These are phyloP conservation scores for Globisporangium spiculum DNA, from an alignment of 352 stramenopile species.

Conservation along the genomic window DNA sequence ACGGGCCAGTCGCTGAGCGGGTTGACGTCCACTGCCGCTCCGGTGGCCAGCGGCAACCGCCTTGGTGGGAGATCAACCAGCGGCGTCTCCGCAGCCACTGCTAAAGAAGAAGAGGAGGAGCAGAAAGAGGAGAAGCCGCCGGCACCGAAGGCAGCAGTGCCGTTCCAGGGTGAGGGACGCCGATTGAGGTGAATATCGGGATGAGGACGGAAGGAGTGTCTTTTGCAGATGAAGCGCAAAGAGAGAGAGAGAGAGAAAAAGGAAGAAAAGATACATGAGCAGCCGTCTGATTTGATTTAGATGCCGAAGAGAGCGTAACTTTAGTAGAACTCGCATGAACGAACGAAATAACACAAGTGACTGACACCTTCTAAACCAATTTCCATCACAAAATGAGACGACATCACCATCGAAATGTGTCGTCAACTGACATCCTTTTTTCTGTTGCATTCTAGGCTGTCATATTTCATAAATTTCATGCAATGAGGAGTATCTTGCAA, in stretches of 20 bases:
- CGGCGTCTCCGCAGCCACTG: conserved; percentile 13
- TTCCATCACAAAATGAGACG: background rate
- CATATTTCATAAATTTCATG: no score
- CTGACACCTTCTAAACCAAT: background rate
- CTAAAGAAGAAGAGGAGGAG: conserved; percentile 42
- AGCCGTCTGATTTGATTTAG: conserved; percentile 1
- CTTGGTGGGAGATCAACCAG: conserved; percentile 21
- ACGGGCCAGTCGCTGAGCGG: conserved; percentile 74
- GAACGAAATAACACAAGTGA: background rate
- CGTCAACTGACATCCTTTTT: background rate
- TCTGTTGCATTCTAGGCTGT: background rate
- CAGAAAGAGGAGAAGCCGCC: conserved; percentile 29
- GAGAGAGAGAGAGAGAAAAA: background rate
- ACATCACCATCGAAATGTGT: background rate
- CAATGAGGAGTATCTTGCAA: no score
- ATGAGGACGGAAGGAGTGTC: background rate
- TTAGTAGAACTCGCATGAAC: conserved; percentile 1
- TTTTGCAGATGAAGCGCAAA: background rate
- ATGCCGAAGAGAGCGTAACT: background rate
- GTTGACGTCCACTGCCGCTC: conserved; percentile 28
- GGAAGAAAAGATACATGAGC: background rate
- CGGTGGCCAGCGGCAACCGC: conserved; percentile 17
- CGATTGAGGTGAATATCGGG: conserved; percentile 42
- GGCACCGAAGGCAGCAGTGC: conserved; percentile 29
- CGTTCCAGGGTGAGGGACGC: conserved; percentile 69